Evolutionary conservation across 805 yeast genomes (phyloP).

Genomic region (Blastobotrys parvus): DNA sequence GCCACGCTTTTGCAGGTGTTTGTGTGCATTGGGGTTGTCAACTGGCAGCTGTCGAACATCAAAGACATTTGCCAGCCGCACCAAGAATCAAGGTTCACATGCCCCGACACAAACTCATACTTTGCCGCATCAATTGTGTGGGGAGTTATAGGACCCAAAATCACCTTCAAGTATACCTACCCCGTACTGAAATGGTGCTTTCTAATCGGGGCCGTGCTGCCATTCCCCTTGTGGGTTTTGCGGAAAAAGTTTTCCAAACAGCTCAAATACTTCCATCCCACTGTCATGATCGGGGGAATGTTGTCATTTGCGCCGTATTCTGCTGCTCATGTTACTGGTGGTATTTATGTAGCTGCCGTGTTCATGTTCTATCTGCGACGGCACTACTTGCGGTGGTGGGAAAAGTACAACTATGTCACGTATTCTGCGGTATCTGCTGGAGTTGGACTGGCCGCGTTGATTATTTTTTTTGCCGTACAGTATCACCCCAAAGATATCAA

Average conservation of each 20-base stretch:
- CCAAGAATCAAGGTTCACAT: constrained; percentile 28
- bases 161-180: constrained; percentile 31
- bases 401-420: constrained; percentile 42
- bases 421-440: constrained; percentile 44
- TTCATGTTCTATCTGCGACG: constrained; percentile 39
- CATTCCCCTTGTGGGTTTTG: constrained; percentile 11
- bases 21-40: constrained; percentile 24
- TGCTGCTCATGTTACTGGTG: constrained; percentile 35
- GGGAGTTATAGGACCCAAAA: constrained; percentile 42
- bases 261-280: constrained; percentile 32
- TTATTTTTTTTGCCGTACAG: constrained; percentile 37
- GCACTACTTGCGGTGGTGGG: constrained; percentile 43
- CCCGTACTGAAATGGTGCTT: constrained; percentile 19
- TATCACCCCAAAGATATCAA: constrained; percentile 26
- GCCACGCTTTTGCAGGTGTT: constrained; percentile 33
- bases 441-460: constrained; percentile 39
- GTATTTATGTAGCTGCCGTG: constrained; percentile 32
- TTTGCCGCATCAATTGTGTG: constrained; percentile 40
- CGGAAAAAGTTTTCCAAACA: constrained; percentile 1
- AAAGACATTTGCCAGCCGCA: constrained; percentile 23
- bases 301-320: constrained; percentile 37
- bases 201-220: constrained; percentile 19
- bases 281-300: constrained; percentile 39
- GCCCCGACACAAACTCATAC: constrained; percentile 34
- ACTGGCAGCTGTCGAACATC: constrained; percentile 27